Evolutionary conservation across 768 basidiomycete species (phyloP), one percentile per base, ranked within the genome.

Genomic region (Nidularia pulvinata): DNA sequence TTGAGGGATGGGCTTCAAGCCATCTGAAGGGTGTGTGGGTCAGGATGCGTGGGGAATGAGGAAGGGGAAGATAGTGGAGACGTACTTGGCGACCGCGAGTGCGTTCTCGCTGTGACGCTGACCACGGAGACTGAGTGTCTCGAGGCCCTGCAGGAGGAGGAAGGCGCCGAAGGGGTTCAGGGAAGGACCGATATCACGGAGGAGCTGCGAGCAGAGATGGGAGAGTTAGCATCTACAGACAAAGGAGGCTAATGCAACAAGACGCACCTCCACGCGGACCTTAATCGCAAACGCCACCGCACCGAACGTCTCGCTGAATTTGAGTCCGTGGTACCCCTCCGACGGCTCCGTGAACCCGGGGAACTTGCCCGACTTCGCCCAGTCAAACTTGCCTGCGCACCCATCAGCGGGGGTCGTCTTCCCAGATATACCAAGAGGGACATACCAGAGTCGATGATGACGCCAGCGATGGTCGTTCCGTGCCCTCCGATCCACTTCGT

Each of bases 401-500:
- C 34, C 7, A 37, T 47, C 33, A 11, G 42, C 9, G 32, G 22
- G 22, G 45, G 10, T 43, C n/a, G 30, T 5, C 10, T 33, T 10
- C 7, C 4, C 32, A 36, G 13, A 13, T 22, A 22, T 33, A 11
- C 1, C 14, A 13, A 55, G 6, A 39, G 22, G 36, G 51, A 61
- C 50, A 16, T 44, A 81, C 89, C 89, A 7, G 81, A 78, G 65
- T 91, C 89, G 46, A 93, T 67, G 54, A 93, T 72, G 32, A 91
- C 82, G 42, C 91, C 91, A 4, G 78, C 89, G 46, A 93, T 89
- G 22, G 87, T 88, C 0, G 85, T 91, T 33, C 91, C 90, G 55
- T 91, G 89, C 0, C 88, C 86, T 10, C 87, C 85, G 34, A 92
- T 91, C 91, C 91, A 93, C 61, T 93, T 92, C 1, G 91, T 91